phyloP scores from a whole-genome alignment of 768 basidiomycete genomes.

The Boletus barrowsii region DNA sequence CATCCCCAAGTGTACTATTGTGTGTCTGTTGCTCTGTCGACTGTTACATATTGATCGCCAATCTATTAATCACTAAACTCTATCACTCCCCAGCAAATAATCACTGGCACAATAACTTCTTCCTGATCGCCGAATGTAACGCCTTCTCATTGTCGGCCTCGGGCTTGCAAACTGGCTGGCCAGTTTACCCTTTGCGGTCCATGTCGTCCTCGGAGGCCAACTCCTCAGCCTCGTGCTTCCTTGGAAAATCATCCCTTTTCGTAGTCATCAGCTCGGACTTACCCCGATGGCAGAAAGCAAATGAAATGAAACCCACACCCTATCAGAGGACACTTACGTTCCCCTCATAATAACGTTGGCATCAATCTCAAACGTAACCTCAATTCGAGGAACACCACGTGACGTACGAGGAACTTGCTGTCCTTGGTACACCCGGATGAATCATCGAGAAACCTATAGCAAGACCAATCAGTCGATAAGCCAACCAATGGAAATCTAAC shows the following conservation, averaged over 20 bases:
- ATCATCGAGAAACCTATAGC: constrained; percentile 71
- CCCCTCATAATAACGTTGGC: constrained; percentile 97
- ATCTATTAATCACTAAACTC: neutral
- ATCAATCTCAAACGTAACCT: constrained; percentile 95
- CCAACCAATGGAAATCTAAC: neutral
- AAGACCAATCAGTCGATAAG: neutral
- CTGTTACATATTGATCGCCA: neutral
- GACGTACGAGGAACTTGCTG: constrained; percentile 92
- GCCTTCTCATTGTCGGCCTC: constrained; percentile 80
- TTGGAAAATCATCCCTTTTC: constrained; percentile 86
- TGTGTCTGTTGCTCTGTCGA: neutral
- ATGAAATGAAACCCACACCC: neutral
- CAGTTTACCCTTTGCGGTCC: constrained; percentile 69
- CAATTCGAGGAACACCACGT: constrained; percentile 95
- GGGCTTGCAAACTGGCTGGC: constrained; percentile 82
- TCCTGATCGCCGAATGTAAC: constrained; percentile 78
- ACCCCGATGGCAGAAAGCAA: constrained; percentile 37
- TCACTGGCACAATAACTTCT: constrained; percentile 45
- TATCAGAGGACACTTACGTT: constrained; percentile 50
- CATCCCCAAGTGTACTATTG: neutral
- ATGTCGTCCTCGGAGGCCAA: constrained; percentile 79
- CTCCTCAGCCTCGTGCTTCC: constrained; percentile 91
- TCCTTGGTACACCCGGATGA: constrained; percentile 99
- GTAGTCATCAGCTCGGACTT: constrained; percentile 90
- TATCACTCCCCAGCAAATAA: neutral